These are phyloP conservation scores for Fusarium compactum DNA, from an alignment of 2,329 filamentous ascomycete species.

Conservation along the genomic window DNA sequence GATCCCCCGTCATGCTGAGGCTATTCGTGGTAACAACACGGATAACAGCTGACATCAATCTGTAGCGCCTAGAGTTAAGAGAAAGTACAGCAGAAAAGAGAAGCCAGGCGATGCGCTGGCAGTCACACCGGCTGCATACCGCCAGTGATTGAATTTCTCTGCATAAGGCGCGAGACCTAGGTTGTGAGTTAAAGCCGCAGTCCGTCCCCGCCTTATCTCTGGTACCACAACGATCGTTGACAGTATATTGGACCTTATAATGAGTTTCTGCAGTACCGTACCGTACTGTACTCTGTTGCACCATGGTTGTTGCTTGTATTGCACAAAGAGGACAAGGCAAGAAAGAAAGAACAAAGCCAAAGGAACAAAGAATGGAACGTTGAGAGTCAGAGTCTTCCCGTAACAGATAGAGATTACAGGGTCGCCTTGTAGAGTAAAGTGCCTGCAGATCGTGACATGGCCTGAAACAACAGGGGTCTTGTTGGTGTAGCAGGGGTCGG, in stretches of 20 bases:
- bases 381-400: conserved; percentile 19
- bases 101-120: conserved; percentile 31
- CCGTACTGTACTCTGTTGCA: conserved; percentile 8
- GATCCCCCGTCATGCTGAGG: conserved; percentile 1
- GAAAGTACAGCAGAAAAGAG: conserved; percentile 20
- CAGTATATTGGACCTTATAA: conserved; percentile 16
- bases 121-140: conserved; percentile 14
- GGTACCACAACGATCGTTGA: conserved; percentile 2
- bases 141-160: conserved; percentile 2
- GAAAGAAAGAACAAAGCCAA: conserved; percentile 9
- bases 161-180: not conserved
- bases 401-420: conserved; percentile 45
- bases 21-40: not conserved
- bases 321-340: conserved; percentile 6
- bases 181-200: not conserved
- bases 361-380: not conserved
- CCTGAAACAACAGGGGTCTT: conserved; percentile 34
- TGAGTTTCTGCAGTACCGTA: not conserved
- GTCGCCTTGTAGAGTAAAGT: conserved; percentile 36
- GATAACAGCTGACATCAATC: not conserved
- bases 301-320: conserved; percentile 22
- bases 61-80: not conserved
- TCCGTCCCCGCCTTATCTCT: conserved; percentile 11
- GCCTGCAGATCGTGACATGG: conserved; percentile 35
- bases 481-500: conserved; percentile 10